Evolutionary conservation across 2,329 filamentous ascomycete species (phyloP).

Genomic region (Amesomyces nigricolor): DNA sequence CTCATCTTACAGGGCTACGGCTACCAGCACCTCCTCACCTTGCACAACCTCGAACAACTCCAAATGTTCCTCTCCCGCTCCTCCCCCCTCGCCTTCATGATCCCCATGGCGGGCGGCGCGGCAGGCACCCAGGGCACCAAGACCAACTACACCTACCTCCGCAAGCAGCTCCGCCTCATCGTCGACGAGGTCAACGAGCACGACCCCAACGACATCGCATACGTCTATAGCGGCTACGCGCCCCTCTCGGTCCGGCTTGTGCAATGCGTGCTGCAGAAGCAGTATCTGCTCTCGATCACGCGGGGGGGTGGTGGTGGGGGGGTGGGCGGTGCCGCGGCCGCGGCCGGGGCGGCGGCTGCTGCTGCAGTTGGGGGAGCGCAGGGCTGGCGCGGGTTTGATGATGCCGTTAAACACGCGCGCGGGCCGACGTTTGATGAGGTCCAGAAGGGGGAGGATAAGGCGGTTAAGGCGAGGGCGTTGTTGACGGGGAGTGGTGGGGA

Average conservation of each 20-base stretch:
- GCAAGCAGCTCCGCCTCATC: conserved; percentile 81
- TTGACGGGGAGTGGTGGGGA: conserved; percentile 64
- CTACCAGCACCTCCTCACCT: conserved; percentile 87
- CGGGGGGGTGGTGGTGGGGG: conserved; percentile 40
- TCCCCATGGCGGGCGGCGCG: conserved; percentile 60
- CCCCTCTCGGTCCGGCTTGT: conserved; percentile 86
- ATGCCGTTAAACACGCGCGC: conserved; percentile 78
- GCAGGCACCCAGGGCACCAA: conserved; percentile 56
- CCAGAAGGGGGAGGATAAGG: conserved; percentile 90
- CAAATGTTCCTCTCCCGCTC: conserved; percentile 75
- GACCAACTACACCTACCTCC: conserved; percentile 85
- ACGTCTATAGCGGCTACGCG: conserved; percentile 95
- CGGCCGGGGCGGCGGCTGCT: conserved; percentile 42
- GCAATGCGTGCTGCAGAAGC: conserved; percentile 89
- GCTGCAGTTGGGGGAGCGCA: conserved; percentile 57
- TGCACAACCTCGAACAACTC: conserved; percentile 82
- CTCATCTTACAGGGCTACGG: conserved; percentile 89
- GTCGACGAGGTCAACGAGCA: conserved; percentile 96
- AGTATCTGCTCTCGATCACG: conserved; percentile 67
- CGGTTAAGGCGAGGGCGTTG: conserved; percentile 76
- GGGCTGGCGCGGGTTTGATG: conserved; percentile 91
- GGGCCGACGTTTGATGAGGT: conserved; percentile 87
- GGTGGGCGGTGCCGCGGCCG: conserved; percentile 33
- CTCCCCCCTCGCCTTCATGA: conserved; percentile 73
- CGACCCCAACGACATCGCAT: conserved; percentile 90